phyloP scores from a whole-genome alignment of 768 basidiomycete species.

The Lentinula sp. region DNA sequence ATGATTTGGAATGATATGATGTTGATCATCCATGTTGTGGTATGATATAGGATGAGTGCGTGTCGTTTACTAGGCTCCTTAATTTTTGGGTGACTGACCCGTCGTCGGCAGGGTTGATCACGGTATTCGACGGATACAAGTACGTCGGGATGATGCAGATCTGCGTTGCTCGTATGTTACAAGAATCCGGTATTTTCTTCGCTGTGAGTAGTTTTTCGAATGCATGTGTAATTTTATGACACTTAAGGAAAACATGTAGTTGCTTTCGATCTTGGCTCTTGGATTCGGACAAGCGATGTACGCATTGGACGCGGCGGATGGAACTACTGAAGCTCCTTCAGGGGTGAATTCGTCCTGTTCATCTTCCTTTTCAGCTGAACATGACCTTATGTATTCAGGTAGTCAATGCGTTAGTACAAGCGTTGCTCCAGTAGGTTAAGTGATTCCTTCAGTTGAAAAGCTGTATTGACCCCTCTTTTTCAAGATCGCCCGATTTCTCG shows the following conservation, averaged over 20 bases:
- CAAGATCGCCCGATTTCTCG: conserved; percentile 60
- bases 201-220: conserved; percentile 41
- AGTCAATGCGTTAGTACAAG: conserved; percentile 69
- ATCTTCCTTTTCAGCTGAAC: neutral
- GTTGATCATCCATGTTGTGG: neutral
- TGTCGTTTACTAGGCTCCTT: neutral
- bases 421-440: conserved; percentile 64
- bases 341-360: conserved; percentile 28
- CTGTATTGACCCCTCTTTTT: neutral
- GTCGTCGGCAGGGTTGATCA: conserved; percentile 54
- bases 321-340: conserved; percentile 48
- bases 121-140: conserved; percentile 80
- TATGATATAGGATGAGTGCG: conserved; percentile 66
- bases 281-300: conserved; percentile 87
- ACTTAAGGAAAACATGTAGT: conserved; percentile 29
- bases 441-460: neutral
- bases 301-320: conserved; percentile 89
- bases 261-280: conserved; percentile 73
- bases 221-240: conserved; percentile 16
- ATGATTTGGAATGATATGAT: neutral
- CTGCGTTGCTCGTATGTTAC: conserved; percentile 87
- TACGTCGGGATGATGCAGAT: conserved; percentile 94
- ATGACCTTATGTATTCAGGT: conserved; percentile 34
- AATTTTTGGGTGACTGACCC: neutral
- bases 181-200: conserved; percentile 91